phyloP scores from a whole-genome alignment of 352 stramenopile genomes.

The Phytophthora aleatoria region DNA sequence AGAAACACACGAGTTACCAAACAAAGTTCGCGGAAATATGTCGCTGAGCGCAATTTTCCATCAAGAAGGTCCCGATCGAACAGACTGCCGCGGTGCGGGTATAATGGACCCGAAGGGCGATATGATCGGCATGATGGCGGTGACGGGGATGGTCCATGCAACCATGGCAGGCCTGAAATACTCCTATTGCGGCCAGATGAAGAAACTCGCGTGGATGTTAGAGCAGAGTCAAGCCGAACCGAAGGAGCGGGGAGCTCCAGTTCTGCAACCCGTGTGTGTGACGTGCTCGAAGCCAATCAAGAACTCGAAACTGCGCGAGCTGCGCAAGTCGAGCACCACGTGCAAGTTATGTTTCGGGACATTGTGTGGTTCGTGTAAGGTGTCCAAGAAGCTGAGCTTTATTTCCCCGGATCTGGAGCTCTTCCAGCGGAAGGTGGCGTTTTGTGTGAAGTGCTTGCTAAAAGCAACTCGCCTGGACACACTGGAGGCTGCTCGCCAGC shows the following conservation, averaged over 20 bases:
- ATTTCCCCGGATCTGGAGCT: slow-evolving; percentile 20
- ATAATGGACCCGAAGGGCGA: slow-evolving; percentile 28
- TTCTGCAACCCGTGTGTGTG: slow-evolving; percentile 9
- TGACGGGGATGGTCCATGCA: slow-evolving; percentile 20
- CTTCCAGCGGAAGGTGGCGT: slow-evolving; percentile 28
- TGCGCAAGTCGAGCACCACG: slow-evolving; percentile 3
- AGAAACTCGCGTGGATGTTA: slow-evolving; percentile 37
- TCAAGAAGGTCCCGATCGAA: slow-evolving; percentile 14
- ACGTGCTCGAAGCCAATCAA: slow-evolving; percentile 24
- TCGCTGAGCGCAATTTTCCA: slow-evolving; percentile 43
- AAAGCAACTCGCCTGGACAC: slow-evolving; percentile 23
- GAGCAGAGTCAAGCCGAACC: slow-evolving; percentile 19
- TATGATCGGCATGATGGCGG: slow-evolving; percentile 18
- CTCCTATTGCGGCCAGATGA: slow-evolving; percentile 37
- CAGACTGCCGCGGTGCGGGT: slow-evolving; percentile 15
- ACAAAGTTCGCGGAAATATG: slow-evolving; percentile 39
- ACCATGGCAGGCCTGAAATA: slow-evolving; percentile 29
- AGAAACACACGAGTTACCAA: slow-evolving; percentile 12
- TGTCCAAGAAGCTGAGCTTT: slow-evolving; percentile 29
- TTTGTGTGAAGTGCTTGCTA: slow-evolving; percentile 34
- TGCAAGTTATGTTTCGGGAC: slow-evolving; percentile 29
- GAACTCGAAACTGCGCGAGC: slow-evolving; percentile 1
- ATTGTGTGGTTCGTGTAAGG: slow-evolving; percentile 21
- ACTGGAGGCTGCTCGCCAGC: neutral
- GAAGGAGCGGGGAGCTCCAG: neutral